phyloP scores from a whole-genome alignment of 495 filamentous ascomycete genomes.

The Clohesyomyces aquaticus region DNA sequence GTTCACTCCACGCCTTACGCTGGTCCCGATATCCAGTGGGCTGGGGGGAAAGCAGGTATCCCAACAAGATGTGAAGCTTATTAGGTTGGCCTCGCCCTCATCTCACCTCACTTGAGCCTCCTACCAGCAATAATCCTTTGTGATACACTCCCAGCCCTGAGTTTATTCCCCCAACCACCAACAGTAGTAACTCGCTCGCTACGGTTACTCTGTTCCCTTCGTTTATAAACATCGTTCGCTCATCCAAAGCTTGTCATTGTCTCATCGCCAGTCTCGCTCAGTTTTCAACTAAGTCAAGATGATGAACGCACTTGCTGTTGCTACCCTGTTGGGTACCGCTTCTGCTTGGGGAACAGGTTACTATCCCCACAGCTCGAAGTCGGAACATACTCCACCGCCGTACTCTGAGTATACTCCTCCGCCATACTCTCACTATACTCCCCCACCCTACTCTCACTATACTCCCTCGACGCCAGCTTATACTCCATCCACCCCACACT shows the following conservation, averaged over 20 bases:
- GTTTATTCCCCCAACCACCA: constrained; percentile 31
- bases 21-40: constrained; percentile 16
- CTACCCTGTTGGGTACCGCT: constrained; percentile 33
- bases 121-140: constrained; percentile 5
- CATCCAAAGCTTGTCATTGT: constrained; percentile 10
- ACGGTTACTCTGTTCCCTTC: constrained; percentile 39
- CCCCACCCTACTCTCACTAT: constrained; percentile 1
- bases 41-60: constrained; percentile 7
- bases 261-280: constrained; percentile 3
- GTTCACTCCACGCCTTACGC: constrained; percentile 11
- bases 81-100: constrained; percentile 13
- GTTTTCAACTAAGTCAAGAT: constrained; percentile 22
- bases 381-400: constrained; percentile 13
- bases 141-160: constrained; percentile 30
- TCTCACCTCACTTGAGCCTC: constrained; percentile 19
- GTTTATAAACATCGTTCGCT: constrained; percentile 37
- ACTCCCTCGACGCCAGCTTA: too few relatives aligned
- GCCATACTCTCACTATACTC: neutral
- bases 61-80: constrained; percentile 17
- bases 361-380: constrained; percentile 8
- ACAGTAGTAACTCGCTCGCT: constrained; percentile 41
- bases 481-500: constrained; percentile 12
- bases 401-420: constrained; percentile 1
- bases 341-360: constrained; percentile 27
- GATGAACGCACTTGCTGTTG: constrained; percentile 28